Percentiles rank a stretch among this genome's conserved stretches.
phyloP scores from a whole-genome alignment of 164 flowering plant species.

The Vitis cinerea region DNA sequence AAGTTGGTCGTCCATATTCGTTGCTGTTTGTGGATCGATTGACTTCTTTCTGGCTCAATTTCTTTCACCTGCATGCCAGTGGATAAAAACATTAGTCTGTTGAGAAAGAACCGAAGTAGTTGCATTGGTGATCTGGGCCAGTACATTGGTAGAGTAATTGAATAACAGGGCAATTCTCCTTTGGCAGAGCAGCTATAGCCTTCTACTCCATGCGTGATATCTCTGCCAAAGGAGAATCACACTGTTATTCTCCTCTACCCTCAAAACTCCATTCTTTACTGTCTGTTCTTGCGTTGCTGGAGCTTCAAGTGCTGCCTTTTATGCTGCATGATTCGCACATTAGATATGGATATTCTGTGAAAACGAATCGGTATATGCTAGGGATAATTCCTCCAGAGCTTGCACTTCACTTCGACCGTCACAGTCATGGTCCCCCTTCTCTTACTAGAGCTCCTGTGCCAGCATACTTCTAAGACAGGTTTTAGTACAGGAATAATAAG shows the following conservation, averaged over 20 bases:
- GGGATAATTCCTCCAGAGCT: slow-evolving; percentile 8
- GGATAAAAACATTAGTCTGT: no score
- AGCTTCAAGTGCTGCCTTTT: slow-evolving; percentile 7
- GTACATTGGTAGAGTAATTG: slow-evolving; percentile 9
- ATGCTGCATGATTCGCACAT: slow-evolving; percentile 6
- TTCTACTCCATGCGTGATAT: neutral
- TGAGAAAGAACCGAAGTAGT: neutral
- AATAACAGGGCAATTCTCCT: slow-evolving; percentile 31
- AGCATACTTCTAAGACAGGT: neutral
- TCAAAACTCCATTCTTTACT: neutral
- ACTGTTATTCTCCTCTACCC: slow-evolving; percentile 22
- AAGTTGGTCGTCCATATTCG: no score
- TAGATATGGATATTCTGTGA: slow-evolving; percentile 9
- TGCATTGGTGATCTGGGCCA: neutral
- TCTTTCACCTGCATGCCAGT: no score
- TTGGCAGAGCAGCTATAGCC: slow-evolving; percentile 17
- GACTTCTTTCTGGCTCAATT: no score
- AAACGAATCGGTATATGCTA: slow-evolving; percentile 8
- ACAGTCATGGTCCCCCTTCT: slow-evolving; percentile 7
- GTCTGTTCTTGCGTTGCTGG: neutral
- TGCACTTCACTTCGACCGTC: slow-evolving; percentile 4
- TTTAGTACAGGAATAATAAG: neutral
- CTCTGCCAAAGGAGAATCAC: slow-evolving; percentile 30
- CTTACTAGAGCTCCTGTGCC: neutral
- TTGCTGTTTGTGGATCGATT: no score